These are phyloP conservation scores for Kluyveromyces aestuarii DNA, from an alignment of 805 yeast genomes.

Conservation along the genomic window DNA sequence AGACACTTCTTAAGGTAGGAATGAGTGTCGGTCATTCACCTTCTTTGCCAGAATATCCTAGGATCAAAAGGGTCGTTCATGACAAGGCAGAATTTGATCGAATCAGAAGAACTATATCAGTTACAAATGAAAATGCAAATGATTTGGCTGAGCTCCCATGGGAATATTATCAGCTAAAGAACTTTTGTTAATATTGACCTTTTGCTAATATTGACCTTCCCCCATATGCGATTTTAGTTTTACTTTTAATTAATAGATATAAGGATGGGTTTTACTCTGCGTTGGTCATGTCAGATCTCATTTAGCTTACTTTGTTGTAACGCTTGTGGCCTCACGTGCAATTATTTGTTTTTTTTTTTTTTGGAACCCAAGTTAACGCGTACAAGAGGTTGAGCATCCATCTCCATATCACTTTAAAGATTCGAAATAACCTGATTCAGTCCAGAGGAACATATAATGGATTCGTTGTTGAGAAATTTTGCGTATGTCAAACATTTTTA, in stretches of 20 bases:
- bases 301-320: not conserved
- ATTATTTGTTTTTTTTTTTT: not conserved
- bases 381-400: no score
- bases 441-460: conserved; percentile 2
- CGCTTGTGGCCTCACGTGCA: not conserved
- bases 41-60: conserved; percentile 37
- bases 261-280: not conserved
- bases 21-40: conserved; percentile 81
- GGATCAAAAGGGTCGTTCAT: conserved; percentile 34
- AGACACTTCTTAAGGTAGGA: conserved; percentile 81
- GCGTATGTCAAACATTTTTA: conserved; percentile 4
- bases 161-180: conserved; percentile 20
- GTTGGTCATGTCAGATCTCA: not conserved
- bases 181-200: conserved; percentile 4
- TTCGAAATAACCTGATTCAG: no score
- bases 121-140: conserved; percentile 15
- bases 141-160: conserved; percentile 17
- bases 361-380: not conserved
- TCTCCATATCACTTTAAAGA: no score
- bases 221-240: no score
- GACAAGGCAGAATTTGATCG: conserved; percentile 18
- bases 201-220: not conserved
- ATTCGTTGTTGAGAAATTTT: conserved; percentile 5
- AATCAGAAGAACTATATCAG: conserved; percentile 23
- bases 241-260: not conserved